Conservation (phyloP, 306 rosid genomes). For the Acacia melanoxylon region DNA sequence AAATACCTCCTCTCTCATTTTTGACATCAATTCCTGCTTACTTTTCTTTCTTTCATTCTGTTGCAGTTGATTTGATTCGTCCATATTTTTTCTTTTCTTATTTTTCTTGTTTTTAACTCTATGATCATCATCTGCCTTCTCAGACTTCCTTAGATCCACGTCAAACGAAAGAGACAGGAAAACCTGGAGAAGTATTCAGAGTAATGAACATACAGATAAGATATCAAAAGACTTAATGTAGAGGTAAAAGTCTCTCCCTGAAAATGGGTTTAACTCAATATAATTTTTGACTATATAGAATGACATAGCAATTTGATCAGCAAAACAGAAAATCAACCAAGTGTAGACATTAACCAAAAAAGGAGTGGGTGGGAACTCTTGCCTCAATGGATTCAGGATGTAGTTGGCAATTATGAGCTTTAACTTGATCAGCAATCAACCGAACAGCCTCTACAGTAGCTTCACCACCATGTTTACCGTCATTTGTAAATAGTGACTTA, state of each 20-base stretch:
- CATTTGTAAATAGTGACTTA: slow-evolving; percentile 74
- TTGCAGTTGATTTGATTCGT: slow-evolving; percentile 55
- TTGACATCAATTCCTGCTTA: slow-evolving; percentile 59
- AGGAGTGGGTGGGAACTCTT: slow-evolving; percentile 1
- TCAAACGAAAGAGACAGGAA: slow-evolving; percentile 77
- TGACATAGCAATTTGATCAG: slow-evolving; percentile 1
- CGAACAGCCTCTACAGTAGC: slow-evolving; percentile 87
- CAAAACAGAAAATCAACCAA: slow-evolving; percentile 8
- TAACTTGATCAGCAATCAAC: slow-evolving; percentile 77
- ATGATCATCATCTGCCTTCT: slow-evolving; percentile 54
- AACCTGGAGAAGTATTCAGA: slow-evolving; percentile 58
- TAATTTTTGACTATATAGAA: slow-evolving; percentile 16
- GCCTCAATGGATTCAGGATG: slow-evolving; percentile 87
- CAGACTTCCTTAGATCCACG: slow-evolving; percentile 76
- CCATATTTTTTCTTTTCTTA: slow-evolving; percentile 66
- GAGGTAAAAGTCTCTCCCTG: slow-evolving; percentile 22
- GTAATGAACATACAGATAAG: slow-evolving; percentile 13
- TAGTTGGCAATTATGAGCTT: slow-evolving; percentile 76
- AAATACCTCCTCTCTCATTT: slow-evolving; percentile 82
- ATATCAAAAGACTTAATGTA: background rate
- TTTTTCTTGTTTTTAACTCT: slow-evolving; percentile 55
- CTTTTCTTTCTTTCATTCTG: slow-evolving; percentile 72
- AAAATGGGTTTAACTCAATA: slow-evolving; percentile 3
- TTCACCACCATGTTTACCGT: slow-evolving; percentile 93
- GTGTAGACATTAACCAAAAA: background rate